A percentile compares a stretch with the other conserved stretches of the same genome.
These are phyloP conservation scores for Triticum aestivum DNA, from an alignment of 176 grass and related monocot genomes.

Conservation along the genomic window IWGSC_CS_RefSeq_v2.1 NC_057810.1:222794459-222794958, in stretches of 20 bases:
- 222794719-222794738: slow-evolving; percentile 23
- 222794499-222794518: slow-evolving; percentile 22
- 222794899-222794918: not conserved
- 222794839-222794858: slow-evolving; percentile 20
- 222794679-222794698: slow-evolving; percentile 20
- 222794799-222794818: too few relatives aligned
- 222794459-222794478: slow-evolving; percentile 49
- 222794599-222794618: slow-evolving; percentile 10
- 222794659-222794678: slow-evolving; percentile 40
- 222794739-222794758: slow-evolving; percentile 3
- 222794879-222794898: not conserved
- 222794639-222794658: slow-evolving; percentile 19
- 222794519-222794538: slow-evolving; percentile 32
- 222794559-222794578: not conserved
- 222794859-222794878: not conserved
- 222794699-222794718: not conserved
- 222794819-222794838: not conserved
- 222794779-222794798: too few relatives aligned
- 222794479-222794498: slow-evolving; percentile 29
- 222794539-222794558: not conserved
- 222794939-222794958: not conserved
- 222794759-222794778: too few relatives aligned
- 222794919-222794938: not conserved
- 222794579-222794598: not conserved
- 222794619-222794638: slow-evolving; percentile 1